Evolutionary conservation across 208 protist species (phyloP).

Genomic region (Leptomonas pyrrhocoris): DNA sequence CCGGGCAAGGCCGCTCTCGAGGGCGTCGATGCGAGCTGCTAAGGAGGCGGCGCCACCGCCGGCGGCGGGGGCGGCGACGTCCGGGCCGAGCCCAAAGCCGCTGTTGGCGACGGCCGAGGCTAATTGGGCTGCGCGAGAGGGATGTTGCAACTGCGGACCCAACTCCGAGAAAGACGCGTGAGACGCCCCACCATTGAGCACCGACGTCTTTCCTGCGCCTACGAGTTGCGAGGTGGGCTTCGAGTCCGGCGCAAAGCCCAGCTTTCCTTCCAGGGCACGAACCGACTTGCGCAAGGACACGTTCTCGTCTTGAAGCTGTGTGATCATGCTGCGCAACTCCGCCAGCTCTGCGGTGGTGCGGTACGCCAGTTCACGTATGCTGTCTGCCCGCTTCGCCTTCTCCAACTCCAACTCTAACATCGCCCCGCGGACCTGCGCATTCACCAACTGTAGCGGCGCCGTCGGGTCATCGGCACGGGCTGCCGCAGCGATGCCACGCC

Average conservation of each 20-base stretch:
- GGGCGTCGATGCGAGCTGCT: conserved; percentile 47
- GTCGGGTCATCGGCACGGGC: conserved; percentile 7
- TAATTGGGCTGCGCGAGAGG: background rate
- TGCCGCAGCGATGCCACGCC: background rate
- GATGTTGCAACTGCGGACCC: conserved; percentile 1
- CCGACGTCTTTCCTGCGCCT: background rate
- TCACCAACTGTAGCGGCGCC: conserved; percentile 36
- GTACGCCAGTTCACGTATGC: conserved; percentile 53
- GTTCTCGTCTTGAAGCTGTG: conserved; percentile 72
- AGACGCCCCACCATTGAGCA: background rate
- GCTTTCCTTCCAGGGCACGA: conserved; percentile 49
- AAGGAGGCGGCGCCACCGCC: conserved; percentile 8
- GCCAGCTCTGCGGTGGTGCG: conserved; percentile 46
- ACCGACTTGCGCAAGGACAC: conserved; percentile 54
- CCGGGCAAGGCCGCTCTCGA: conserved; percentile 49
- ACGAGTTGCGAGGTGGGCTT: background rate
- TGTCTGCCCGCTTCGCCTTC: conserved; percentile 60
- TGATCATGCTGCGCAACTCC: conserved; percentile 54
- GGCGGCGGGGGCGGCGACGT: background rate
- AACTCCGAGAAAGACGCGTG: conserved; percentile 1
- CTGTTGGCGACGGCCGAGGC: conserved; percentile 20
- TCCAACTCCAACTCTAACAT: conserved; percentile 76
- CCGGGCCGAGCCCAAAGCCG: conserved; percentile 6
- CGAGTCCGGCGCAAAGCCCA: conserved; percentile 17
- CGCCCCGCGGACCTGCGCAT: conserved; percentile 59